Percentiles rank a stretch among this genome's conserved stretches.
Evolutionary conservation across 192 early-diverging fungal genomes (phyloP).

Genomic region (Endogone sp.): DNA sequence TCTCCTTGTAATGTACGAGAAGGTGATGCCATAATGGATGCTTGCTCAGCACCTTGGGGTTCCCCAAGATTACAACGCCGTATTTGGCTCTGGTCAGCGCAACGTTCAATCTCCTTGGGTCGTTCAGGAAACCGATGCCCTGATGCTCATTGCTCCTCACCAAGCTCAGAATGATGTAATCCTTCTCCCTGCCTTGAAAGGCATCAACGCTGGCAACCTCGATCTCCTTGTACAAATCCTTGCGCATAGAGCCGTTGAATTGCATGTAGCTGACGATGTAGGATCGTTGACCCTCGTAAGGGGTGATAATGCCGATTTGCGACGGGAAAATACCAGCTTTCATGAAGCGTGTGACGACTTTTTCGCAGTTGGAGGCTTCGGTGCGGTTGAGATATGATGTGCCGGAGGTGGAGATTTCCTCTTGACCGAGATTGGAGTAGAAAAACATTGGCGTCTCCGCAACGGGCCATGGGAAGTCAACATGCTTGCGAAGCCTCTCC

Average conservation of each 20-base stretch:
- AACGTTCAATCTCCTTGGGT: slow-evolving; percentile 89
- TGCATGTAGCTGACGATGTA: slow-evolving; percentile 97
- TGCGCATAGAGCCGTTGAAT: slow-evolving; percentile 82
- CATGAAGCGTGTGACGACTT: slow-evolving; percentile 92
- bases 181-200: slow-evolving; percentile 99
- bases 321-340: slow-evolving; percentile 79
- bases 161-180: slow-evolving; percentile 97
- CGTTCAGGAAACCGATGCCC: slow-evolving; percentile 91
- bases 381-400: slow-evolving; percentile 97
- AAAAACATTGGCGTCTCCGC: slow-evolving; percentile 95
- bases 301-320: slow-evolving; percentile 98
- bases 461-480: slow-evolving; percentile 97
- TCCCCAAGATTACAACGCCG: slow-evolving; percentile 91
- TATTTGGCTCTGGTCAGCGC: slow-evolving; percentile 90
- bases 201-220: slow-evolving; percentile 99
- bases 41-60: slow-evolving; percentile 90
- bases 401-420: slow-evolving; percentile 96
- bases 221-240: slow-evolving; percentile 97
- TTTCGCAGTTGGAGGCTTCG: slow-evolving; percentile 96
- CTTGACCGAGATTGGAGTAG: slow-evolving; percentile 86
- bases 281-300: slow-evolving; percentile 97
- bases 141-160: slow-evolving; percentile 97
- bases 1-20: slow-evolving; percentile 88
- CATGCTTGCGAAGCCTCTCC: slow-evolving; percentile 81
- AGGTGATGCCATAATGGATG: slow-evolving; percentile 97